Evolutionary conservation across 2,329 filamentous ascomycete species (phyloP).

Genomic region (Sclerotinia subarctica): DNA sequence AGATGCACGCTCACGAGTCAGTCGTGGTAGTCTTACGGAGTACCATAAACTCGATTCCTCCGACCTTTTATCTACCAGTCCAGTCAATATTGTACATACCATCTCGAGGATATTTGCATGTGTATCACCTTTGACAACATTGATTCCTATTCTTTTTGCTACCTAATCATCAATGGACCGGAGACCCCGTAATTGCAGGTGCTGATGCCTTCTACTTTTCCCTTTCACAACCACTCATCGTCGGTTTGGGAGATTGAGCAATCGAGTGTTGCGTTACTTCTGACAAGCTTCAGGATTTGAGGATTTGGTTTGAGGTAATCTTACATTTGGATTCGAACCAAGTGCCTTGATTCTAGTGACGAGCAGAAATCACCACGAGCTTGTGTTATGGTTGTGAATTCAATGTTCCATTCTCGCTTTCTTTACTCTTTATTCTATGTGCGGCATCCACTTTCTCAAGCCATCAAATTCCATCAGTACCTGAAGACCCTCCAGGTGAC

Average conservation of each 20-base stretch:
- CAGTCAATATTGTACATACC: not conserved
- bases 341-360: not conserved
- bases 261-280: not conserved
- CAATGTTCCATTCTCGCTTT: not conserved
- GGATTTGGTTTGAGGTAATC: not conserved
- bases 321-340: not conserved
- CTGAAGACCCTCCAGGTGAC: too few species aligned
- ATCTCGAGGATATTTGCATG: not conserved
- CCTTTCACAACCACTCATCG: not conserved
- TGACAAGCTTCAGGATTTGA: not conserved
- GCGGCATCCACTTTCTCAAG: not conserved
- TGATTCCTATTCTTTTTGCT: not conserved
- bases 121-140: not conserved
- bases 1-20: not conserved
- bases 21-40: constrained; percentile 1
- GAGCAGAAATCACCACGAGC: not conserved
- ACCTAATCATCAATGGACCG: not conserved
- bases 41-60: not conserved
- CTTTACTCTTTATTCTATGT: not conserved
- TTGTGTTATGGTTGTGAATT: not conserved
- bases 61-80: not conserved
- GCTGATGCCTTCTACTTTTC: not conserved
- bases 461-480: not conserved
- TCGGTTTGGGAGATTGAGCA: not conserved
- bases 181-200: not conserved